These are phyloP conservation scores for Nannizzia gypsea DNA, from an alignment of 2,329 filamentous ascomycete species.

Conservation along the genomic window DNA sequence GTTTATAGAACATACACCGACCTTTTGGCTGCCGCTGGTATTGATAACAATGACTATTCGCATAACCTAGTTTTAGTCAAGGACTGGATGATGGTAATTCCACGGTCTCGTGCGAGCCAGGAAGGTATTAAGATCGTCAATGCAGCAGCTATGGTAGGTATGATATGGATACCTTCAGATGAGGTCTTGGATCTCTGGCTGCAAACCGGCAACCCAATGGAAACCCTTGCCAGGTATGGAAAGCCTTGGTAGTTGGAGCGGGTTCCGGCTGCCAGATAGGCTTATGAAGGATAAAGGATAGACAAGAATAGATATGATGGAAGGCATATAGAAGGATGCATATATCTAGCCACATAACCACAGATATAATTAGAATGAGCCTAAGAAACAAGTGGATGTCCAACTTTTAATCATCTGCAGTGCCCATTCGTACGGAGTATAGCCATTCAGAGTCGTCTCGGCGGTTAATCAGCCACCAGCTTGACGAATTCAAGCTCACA, in stretches of 20 bases:
- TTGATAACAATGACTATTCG: slow-evolving; percentile 15
- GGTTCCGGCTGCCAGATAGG: background rate
- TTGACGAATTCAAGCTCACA: background rate
- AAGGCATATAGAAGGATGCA: background rate
- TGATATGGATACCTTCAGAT: slow-evolving; percentile 20
- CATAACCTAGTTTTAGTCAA: slow-evolving; percentile 38
- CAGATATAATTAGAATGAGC: background rate
- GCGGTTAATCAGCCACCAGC: background rate
- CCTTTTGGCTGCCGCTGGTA: slow-evolving; percentile 10
- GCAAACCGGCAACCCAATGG: slow-evolving; percentile 21
- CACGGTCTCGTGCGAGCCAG: slow-evolving; percentile 27
- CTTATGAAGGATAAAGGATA: background rate
- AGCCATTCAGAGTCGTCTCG: background rate
- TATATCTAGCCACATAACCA: background rate
- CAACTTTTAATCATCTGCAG: background rate
- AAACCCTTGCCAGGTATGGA: slow-evolving; percentile 29
- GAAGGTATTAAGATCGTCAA: slow-evolving; percentile 14
- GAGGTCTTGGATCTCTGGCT: slow-evolving; percentile 29
- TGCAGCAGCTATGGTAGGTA: slow-evolving; percentile 35
- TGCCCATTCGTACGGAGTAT: background rate
- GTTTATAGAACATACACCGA: slow-evolving; percentile 10
- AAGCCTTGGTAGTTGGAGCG: slow-evolving; percentile 9
- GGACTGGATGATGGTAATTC: slow-evolving; percentile 37
- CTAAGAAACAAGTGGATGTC: background rate
- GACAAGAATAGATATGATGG: background rate